Evolutionary conservation across 257 asterid species (phyloP), one percentile per base, ranked within the genome.

Genomic region (Lycium barbarum): DNA sequence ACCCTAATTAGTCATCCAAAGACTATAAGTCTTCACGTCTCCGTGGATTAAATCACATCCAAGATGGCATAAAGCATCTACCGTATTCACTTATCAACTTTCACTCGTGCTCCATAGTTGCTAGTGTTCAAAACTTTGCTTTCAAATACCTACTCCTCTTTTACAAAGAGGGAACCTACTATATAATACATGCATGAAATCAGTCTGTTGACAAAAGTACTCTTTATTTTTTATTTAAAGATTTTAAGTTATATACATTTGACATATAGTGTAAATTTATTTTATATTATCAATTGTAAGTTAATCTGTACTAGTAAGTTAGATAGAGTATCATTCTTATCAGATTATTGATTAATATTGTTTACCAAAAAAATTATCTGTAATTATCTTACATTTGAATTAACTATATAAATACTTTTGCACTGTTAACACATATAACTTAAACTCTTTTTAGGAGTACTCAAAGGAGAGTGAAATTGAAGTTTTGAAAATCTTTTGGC

Each of bases 81-180:
- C 18, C 55, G 9, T 68, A 68, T 51, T 76, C 65, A 76, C 14
- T 76, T 13, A 76, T 53, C 47, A 76, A 22, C 26, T 51, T 74
- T 51, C 47, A 76, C 82, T 51, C 58, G 47, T 76, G 81, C 63
- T 76, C 63, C 3, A 22, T 49, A 10, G 12, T 20, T 4, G 79
- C 38, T 43, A 49, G 81, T 49, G 43, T 22, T 74, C 81, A 76
- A 76, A 51, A 76, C 63, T 49, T 26, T 26, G 2, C 53, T 76
- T 76, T 76, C 82, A 76, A 3, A 18, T 7, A 53, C 82, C 63
- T 78, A 53, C 26, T 53, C 63, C 14, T 76, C 82, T 33, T 78
- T 78, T 53, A 14, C 79, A 51, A 78, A 74, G 22, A 22, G 43
- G 11, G 11, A 49, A 22, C 43, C 81, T 53, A 12, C 12, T 67